Base-by-base conservation (phyloP, 805 yeast genomes). In the Myxozyma nipponensis region DNA sequence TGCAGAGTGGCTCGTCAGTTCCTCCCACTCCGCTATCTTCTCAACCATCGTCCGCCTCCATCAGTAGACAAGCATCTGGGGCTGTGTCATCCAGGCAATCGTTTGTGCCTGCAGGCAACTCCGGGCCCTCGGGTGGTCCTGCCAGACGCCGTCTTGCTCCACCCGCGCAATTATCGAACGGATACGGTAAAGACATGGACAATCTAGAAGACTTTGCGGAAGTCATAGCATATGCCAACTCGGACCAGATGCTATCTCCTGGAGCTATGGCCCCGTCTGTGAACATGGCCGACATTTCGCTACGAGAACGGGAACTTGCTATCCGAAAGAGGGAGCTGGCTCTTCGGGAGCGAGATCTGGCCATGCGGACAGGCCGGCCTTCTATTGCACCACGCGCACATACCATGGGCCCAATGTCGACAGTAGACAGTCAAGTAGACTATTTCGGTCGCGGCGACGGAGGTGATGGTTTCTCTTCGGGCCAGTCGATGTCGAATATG, bases 141-240 rank as follows among this genome's bases (percentile, higher is more conserved):
- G 26, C 7, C 42, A 18, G 26, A 21, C 26, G 26, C 5, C n/a
- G 26, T 19, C 42, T 10, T 6, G n/a, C 26, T 38, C 42, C 26
- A 22, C 25, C 6, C 9, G 23, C 7, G 18, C 25, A 7, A 18
- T 6, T 9, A 18, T 9, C 46, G 19, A 42, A 42, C 28, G 46
- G 39, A 25, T 26, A 25, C 38, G 21, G 9, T 13, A 35, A 35
- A 7, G 38, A 10, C 4, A 9, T 35, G 10, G 53, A 52, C n/a
- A 45, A 42, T 5, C 39, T 54, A 6, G 58, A 54, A 28, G 58
- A 54, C 39, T 54, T 54, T 28, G 45, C 58, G 21, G 56, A 52
- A 26, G 47, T 52, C 10, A 51, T 54, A 23, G 49, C 52, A 17
- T 54, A 52, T 25, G 52, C 48, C 28, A 24, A 37, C 24, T 28